A percentile compares a stretch with the other conserved stretches of the same genome.
Conservation (phyloP, 2,329 filamentous ascomycete species). For the Zymoseptoria passerinii region DNA sequence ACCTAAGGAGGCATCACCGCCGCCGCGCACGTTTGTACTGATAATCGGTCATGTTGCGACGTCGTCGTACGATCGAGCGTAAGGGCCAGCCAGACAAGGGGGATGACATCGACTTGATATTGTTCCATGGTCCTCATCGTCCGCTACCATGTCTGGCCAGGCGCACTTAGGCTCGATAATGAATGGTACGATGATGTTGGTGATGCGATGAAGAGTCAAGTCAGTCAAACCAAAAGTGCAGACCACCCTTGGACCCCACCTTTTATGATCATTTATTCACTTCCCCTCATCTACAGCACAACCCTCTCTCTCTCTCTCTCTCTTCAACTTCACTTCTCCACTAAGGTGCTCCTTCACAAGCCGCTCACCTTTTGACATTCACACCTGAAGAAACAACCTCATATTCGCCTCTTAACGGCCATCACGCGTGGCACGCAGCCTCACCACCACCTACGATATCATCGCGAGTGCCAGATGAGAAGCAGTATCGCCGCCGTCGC, state of each 20-base stretch:
- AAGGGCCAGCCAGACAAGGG: neutral
- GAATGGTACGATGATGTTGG: neutral
- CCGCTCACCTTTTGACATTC: neutral
- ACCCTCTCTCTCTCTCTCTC: too few relatives aligned
- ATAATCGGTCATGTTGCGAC: neutral
- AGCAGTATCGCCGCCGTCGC: neutral
- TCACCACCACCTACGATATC: neutral
- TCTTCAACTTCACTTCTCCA: too few relatives aligned
- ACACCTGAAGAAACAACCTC: neutral
- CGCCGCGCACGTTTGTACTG: neutral
- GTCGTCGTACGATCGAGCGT: neutral
- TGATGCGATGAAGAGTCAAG: neutral
- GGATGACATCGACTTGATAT: neutral
- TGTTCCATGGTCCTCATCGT: neutral
- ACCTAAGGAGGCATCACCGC: neutral
- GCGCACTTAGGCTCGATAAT: neutral
- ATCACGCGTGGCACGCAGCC: neutral
- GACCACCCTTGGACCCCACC: too few relatives aligned
- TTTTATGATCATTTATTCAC: too few relatives aligned
- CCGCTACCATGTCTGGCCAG: neutral
- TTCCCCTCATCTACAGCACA: too few relatives aligned
- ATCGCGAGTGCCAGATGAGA: neutral
- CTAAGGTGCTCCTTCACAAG: neutral
- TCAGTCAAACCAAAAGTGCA: neutral
- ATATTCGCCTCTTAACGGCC: neutral